A percentile compares a stretch with the other conserved stretches of the same genome.
These are phyloP conservation scores for Pseudocercospora vitis DNA, from an alignment of 2,329 filamentous ascomycete genomes.

Conservation along the genomic window DNA sequence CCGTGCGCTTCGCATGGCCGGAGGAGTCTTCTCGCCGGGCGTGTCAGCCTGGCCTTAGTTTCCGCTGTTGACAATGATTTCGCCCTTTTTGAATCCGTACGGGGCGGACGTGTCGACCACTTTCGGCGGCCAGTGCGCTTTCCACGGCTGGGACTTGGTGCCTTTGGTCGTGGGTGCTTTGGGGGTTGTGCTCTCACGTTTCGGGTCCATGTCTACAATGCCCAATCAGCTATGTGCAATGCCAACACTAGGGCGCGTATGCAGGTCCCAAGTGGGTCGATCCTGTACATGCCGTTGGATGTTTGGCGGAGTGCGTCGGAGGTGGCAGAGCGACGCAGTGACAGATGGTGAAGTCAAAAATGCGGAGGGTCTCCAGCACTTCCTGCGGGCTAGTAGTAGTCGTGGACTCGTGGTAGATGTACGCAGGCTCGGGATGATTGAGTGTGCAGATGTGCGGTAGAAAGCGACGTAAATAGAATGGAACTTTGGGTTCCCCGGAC, in stretches of 20 bases:
- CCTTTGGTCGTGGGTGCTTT: neutral
- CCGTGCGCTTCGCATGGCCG: neutral
- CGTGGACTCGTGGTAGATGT: too few species aligned
- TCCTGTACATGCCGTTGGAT: too few species aligned
- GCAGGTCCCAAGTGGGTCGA: neutral
- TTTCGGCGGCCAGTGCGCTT: constrained; percentile 16
- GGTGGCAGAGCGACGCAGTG: too few species aligned
- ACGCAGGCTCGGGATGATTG: too few species aligned
- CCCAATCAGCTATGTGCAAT: constrained; percentile 6
- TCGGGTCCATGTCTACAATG: constrained; percentile 3
- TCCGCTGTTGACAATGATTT: constrained; percentile 16
- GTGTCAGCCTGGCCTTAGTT: too few species aligned
- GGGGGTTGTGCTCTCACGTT: neutral
- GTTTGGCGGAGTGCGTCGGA: too few species aligned
- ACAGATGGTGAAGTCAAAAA: too few species aligned
- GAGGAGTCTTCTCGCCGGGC: neutral
- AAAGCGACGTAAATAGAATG: too few species aligned
- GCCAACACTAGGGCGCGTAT: neutral
- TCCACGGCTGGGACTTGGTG: constrained; percentile 14
- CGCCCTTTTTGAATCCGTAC: constrained; percentile 16
- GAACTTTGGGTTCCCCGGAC: too few species aligned
- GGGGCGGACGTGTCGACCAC: constrained; percentile 7
- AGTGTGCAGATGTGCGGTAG: too few species aligned
- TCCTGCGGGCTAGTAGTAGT: too few species aligned
- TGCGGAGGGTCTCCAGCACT: too few species aligned